Evolutionary conservation across 441 rosid species (phyloP).

Genomic region (Euphorbia schlechtendalii): DNA sequence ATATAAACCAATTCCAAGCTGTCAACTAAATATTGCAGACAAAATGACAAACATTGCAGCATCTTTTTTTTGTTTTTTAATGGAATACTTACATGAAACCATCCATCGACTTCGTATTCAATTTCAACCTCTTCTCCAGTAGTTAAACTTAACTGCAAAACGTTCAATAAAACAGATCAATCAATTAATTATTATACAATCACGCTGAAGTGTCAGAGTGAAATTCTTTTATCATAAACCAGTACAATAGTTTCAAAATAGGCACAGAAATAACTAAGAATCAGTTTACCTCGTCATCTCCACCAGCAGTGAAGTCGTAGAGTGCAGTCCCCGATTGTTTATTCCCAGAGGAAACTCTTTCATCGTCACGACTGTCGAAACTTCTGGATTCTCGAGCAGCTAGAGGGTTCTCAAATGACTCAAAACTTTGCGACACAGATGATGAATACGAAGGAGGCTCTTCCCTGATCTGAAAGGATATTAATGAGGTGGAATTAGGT

Average conservation of each 20-base stretch:
- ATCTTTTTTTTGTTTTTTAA: neutral
- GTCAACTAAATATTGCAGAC: neutral
- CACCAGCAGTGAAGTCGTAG: constrained; percentile 97
- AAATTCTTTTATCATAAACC: neutral
- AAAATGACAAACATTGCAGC: neutral
- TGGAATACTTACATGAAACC: constrained; percentile 83
- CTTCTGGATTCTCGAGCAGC: constrained; percentile 54
- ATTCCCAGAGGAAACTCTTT: constrained; percentile 50
- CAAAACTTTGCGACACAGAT: constrained; percentile 46
- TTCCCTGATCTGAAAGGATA: constrained; percentile 62
- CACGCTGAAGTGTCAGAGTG: constrained; percentile 1
- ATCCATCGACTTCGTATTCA: constrained; percentile 96
- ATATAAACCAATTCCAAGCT: neutral
- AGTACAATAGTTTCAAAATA: constrained; percentile 2
- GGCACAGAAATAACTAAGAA: neutral
- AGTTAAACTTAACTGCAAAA: constrained; percentile 81
- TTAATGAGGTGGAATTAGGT: constrained; percentile 20
- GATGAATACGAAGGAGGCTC: constrained; percentile 88
- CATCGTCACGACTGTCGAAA: constrained; percentile 63
- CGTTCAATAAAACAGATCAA: constrained; percentile 17
- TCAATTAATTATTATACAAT: neutral
- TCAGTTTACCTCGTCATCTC: constrained; percentile 88
- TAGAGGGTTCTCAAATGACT: constrained; percentile 78
- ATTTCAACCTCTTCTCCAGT: constrained; percentile 93
- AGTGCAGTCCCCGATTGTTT: constrained; percentile 75